Base-by-base conservation (phyloP, 352 stramenopile genomes). In the Globisporangium orthogonon region DNA sequence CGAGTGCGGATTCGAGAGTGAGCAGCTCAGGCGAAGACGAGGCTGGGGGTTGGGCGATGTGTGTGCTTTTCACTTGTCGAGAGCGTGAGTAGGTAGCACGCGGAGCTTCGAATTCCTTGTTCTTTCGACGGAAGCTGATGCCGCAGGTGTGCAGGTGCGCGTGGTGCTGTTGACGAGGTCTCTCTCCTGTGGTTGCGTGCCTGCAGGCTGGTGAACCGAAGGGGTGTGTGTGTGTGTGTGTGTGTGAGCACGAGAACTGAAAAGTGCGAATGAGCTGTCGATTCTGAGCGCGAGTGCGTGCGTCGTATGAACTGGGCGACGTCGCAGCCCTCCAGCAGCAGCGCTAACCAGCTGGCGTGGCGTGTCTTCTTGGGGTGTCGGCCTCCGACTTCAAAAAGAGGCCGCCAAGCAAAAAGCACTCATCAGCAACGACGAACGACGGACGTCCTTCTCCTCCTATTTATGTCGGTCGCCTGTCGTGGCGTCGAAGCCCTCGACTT, bases 71-170 rank as follows among this genome's bases (percentile, higher is more conserved):
- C 4, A 11, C 35, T 43, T 43, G 37, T 43, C 35, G 35, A 13
- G 4, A n/a, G 41, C 11, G 39, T 23, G 48, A 11, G 47, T 15
- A 41, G 44, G 15, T 49, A 28, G 48, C 54, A 60, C 28, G 57
- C 17, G 63, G 37, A 39, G 48, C 10, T 52, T 52, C 48, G 48
- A 52, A 39, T 40, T 52, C 48, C 17, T 29, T 3, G 13, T 23
- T 52, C 28, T 52, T n/a, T 41, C 43, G 43, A 48, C 43, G 14
- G 43, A 48, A 41, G 35, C 35, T 13, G 10, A 14, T 41, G 35
- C 9, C 14, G 35, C 35, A 37, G 33, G 33, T 37, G 35, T 40
- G 35, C 35, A 40, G 41, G 5, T 29, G 33, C 43, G 43, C 7
- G 43, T 23, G 43, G 41, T 28, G 41, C 3, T 17, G 15, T 48